A percentile compares a stretch with the other conserved stretches of the same genome.
These are phyloP conservation scores for Austroboletus niveus DNA, from an alignment of 1,284 basidiomycete species.

Conservation along the genomic window DNA sequence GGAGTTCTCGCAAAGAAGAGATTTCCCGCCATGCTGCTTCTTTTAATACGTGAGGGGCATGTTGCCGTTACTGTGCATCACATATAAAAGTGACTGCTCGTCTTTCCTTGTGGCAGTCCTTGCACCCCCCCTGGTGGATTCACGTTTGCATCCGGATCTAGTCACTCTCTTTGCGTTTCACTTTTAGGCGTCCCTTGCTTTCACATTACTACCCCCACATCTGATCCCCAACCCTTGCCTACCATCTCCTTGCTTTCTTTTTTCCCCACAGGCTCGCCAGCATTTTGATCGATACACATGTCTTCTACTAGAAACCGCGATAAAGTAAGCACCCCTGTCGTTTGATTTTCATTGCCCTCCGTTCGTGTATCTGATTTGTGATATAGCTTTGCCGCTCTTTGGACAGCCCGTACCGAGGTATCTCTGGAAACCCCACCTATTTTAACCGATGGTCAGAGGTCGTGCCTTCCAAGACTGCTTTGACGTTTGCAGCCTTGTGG, in stretches of 20 bases:
- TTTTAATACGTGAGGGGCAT: slow-evolving; percentile 25
- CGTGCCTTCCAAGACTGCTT: slow-evolving; percentile 50
- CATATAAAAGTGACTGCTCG: slow-evolving; percentile 7
- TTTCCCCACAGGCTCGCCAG: not conserved
- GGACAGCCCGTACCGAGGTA: slow-evolving; percentile 13
- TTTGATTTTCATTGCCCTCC: not conserved
- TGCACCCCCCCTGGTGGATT: slow-evolving; percentile 16
- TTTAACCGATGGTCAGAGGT: slow-evolving; percentile 52
- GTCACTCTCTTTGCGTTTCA: not conserved
- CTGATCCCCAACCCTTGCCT: not conserved
- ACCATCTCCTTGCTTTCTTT: not conserved
- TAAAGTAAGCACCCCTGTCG: slow-evolving; percentile 14
- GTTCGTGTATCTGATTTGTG: not conserved
- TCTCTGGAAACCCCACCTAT: slow-evolving; percentile 10
- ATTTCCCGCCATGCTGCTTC: slow-evolving; percentile 23
- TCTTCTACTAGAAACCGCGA: slow-evolving; percentile 18
- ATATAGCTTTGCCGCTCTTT: slow-evolving; percentile 28
- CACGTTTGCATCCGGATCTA: slow-evolving; percentile 3
- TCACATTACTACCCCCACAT: not conserved
- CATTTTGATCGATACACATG: slow-evolving; percentile 9
- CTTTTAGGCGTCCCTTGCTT: not conserved
- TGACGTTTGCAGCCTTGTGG: slow-evolving; percentile 60
- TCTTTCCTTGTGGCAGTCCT: slow-evolving; percentile 6
- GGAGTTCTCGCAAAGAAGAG: slow-evolving; percentile 20
- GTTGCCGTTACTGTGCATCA: slow-evolving; percentile 16